A percentile compares a stretch with the other conserved stretches of the same genome.
These are phyloP conservation scores for Phytophthora megakarya DNA, from an alignment of 352 stramenopile species.

Conservation along the genomic window DNA sequence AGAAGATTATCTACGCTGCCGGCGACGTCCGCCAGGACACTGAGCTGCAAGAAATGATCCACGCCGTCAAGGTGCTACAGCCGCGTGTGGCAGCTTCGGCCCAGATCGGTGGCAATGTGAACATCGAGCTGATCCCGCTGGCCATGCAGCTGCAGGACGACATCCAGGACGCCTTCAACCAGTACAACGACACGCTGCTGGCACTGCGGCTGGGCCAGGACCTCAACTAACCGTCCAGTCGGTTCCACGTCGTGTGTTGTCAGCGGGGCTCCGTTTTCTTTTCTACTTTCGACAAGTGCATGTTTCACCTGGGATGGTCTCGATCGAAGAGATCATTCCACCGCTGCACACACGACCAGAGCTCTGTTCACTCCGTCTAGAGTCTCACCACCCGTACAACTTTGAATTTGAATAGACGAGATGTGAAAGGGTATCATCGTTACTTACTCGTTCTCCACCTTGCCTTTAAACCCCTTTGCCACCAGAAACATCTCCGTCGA, in stretches of 20 bases:
- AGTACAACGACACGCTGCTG: constrained; percentile 91
- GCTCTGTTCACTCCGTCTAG: constrained; percentile 26
- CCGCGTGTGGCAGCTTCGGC: constrained; percentile 81
- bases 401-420: constrained; percentile 43
- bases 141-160: constrained; percentile 91
- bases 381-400: constrained; percentile 18
- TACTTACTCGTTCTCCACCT: neutral
- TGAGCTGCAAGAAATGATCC: constrained; percentile 91
- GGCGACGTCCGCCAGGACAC: constrained; percentile 89
- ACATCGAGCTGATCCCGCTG: constrained; percentile 87
- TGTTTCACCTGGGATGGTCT: constrained; percentile 33
- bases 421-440: constrained; percentile 25
- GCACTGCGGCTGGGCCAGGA: constrained; percentile 85
- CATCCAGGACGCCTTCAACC: constrained; percentile 90
- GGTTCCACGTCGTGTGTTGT: constrained; percentile 27
- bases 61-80: constrained; percentile 87
- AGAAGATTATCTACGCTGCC: constrained; percentile 90
- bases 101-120: constrained; percentile 87
- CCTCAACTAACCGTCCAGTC: constrained; percentile 61
- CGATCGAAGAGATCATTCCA: constrained; percentile 36
- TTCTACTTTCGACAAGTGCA: constrained; percentile 34
- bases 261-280: constrained; percentile 29
- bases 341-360: constrained; percentile 27
- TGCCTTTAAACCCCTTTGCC: constrained; percentile 67
- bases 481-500: constrained; percentile 88